These are phyloP conservation scores for Lichtheimia ornata DNA, from an alignment of 371 early-diverging fungal genomes.

Conservation along the genomic window DNA sequence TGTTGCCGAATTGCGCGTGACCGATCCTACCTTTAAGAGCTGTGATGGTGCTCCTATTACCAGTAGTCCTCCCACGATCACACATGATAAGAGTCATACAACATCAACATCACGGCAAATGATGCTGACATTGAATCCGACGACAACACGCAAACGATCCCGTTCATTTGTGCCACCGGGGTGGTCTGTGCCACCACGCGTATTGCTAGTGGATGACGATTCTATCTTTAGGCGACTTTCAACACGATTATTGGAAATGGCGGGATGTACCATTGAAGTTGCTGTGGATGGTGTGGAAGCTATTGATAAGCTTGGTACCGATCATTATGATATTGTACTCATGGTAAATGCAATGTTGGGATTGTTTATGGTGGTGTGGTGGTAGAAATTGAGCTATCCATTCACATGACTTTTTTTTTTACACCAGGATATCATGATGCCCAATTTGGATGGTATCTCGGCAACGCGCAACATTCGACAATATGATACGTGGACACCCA, in stretches of 20 bases:
- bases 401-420: background rate
- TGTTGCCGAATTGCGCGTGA: too few species aligned
- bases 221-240: conserved; percentile 63
- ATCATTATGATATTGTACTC: conserved; percentile 71
- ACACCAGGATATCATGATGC: conserved; percentile 72
- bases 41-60: background rate
- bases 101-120: background rate
- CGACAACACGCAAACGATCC: conserved; percentile 4
- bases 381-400: too few species aligned
- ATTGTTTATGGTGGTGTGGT: too few species aligned
- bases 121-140: background rate
- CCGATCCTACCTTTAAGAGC: background rate
- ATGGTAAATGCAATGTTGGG: conserved; percentile 52
- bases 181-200: conserved; percentile 70
- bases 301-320: conserved; percentile 41
- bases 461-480: conserved; percentile 75
- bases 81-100: background rate
- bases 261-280: conserved; percentile 75
- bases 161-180: conserved; percentile 17
- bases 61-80: background rate
- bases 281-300: conserved; percentile 77
- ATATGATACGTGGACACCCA: conserved; percentile 71
- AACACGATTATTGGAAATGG: conserved; percentile 63
- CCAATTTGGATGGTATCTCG: conserved; percentile 71
- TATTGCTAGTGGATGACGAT: conserved; percentile 79